A percentile compares a stretch with the other conserved stretches of the same genome.
These are phyloP conservation scores for Kazachstania viticola DNA, from an alignment of 805 yeast genomes.

Conservation along the genomic window DNA sequence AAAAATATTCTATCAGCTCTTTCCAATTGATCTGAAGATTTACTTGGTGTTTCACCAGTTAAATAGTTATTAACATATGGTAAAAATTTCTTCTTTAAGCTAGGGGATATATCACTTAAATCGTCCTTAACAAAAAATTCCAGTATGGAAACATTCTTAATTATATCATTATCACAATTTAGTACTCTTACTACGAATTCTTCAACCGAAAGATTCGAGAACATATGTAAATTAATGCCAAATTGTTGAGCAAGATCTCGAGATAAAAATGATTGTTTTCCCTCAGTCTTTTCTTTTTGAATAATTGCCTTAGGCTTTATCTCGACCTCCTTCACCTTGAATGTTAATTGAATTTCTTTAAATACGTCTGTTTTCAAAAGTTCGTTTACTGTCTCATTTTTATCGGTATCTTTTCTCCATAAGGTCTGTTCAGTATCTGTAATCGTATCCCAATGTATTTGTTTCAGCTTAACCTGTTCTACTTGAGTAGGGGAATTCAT, in stretches of 20 bases:
- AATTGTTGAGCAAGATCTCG: slow-evolving; percentile 70
- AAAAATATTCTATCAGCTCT: slow-evolving; percentile 61
- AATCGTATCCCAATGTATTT: slow-evolving; percentile 73
- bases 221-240: slow-evolving; percentile 65
- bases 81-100: slow-evolving; percentile 42
- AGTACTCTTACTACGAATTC: slow-evolving; percentile 45
- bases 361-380: slow-evolving; percentile 51
- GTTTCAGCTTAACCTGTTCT: slow-evolving; percentile 50
- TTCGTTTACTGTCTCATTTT: slow-evolving; percentile 33
- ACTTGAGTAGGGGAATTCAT: too few relatives aligned
- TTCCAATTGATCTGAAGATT: slow-evolving; percentile 39
- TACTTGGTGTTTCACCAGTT: slow-evolving; percentile 24
- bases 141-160: slow-evolving; percentile 44
- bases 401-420: slow-evolving; percentile 41
- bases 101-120: slow-evolving; percentile 45
- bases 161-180: slow-evolving; percentile 45
- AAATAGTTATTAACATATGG: slow-evolving; percentile 50
- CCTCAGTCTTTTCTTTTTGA: slow-evolving; percentile 19
- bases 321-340: slow-evolving; percentile 36
- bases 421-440: slow-evolving; percentile 48
- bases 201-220: slow-evolving; percentile 39
- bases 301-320: slow-evolving; percentile 17
- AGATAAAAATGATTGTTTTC: slow-evolving; percentile 39
- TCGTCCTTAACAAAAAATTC: slow-evolving; percentile 66
- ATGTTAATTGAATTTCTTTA: slow-evolving; percentile 49